Base-by-base conservation (phyloP, 2,329 filamentous ascomycete genomes). In the Bipolaris bicolor region DNA sequence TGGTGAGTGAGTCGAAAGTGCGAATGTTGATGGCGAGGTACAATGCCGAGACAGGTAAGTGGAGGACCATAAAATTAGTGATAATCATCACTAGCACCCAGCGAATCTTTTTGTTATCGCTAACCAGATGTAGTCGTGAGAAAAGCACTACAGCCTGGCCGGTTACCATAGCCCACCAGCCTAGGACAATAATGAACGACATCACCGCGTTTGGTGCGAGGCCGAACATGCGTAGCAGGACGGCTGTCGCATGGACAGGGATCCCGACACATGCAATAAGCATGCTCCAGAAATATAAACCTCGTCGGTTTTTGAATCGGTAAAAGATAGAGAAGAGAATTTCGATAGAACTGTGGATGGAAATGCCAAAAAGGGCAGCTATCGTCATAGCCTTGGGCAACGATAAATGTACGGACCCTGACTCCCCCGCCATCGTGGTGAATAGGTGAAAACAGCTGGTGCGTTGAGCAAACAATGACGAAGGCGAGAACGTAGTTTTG, bases 141-240 rank as follows among this genome's bases (percentile, higher is more conserved):
- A 84, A 88, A 0, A 88, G 76, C 1, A 88, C 85, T n/a, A 87
- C 58, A 1, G 80, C 80, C 65, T 86, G 84, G 0, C 85, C 86
- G 0, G 84, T 86, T 0, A 88, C 82, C 83, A 88, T 86, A 7
- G 39, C 39, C 39, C 39, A 40, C 39, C 39, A 40, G 18, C 39
- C 39, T 10, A 40, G 2, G 39, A 40, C 39, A 22, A 40, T 40
- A 3, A 40, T 40, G 39, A 15, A 24, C 39, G 39, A 40, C 39
- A 40, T 40, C 7, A 22, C 39, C 18, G 39, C 39, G 39, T 40
- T 40, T 2, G 39, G 39, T 40, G 39, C 39, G 11, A 40, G 39
- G 39, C 39, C 39, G 18, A 40, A 40, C 39, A 40, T 40, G 11
- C 39, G 39, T 16, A 40, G 39, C 39, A 40, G 39, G 18, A 40